Conservation (phyloP, 495 filamentous ascomycete species). For the Hypomontagnella monticulosa region DNA sequence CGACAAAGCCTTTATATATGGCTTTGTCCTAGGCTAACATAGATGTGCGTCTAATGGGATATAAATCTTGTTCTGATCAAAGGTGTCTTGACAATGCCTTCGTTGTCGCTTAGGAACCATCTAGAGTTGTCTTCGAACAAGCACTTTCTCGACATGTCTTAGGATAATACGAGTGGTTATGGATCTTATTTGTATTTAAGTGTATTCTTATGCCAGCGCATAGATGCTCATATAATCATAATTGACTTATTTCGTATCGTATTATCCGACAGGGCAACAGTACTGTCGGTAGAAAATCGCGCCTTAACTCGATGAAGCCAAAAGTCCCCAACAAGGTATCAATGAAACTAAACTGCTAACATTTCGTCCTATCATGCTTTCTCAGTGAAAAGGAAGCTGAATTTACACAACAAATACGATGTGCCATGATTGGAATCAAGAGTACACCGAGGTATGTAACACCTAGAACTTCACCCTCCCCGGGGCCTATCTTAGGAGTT, state of each 20-base stretch:
- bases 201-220: neutral
- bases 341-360: too few relatives aligned
- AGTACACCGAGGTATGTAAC: conserved; percentile 27
- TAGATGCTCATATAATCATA: neutral
- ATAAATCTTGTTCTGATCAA: neutral
- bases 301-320: too few relatives aligned
- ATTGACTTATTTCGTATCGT: too few relatives aligned
- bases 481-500: too few relatives aligned
- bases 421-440: conserved; percentile 34
- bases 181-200: conserved; percentile 10
- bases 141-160: conserved; percentile 29
- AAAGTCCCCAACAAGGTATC: neutral
- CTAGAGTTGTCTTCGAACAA: neutral
- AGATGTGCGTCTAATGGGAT: neutral
- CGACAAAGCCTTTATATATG: neutral
- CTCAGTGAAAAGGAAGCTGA: neutral
- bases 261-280: too few relatives aligned
- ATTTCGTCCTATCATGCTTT: neutral
- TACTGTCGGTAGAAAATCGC: too few relatives aligned
- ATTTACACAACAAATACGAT: conserved; percentile 20
- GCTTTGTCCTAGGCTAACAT: conserved; percentile 14
- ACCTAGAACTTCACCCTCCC: too few relatives aligned
- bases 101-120: neutral
- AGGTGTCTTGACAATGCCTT: conserved; percentile 24
- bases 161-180: neutral